A percentile compares a stretch with the other conserved stretches of the same genome.
Conservation (phyloP, 176 grass and related monocot genomes). For the Avena eriantha region DNA sequence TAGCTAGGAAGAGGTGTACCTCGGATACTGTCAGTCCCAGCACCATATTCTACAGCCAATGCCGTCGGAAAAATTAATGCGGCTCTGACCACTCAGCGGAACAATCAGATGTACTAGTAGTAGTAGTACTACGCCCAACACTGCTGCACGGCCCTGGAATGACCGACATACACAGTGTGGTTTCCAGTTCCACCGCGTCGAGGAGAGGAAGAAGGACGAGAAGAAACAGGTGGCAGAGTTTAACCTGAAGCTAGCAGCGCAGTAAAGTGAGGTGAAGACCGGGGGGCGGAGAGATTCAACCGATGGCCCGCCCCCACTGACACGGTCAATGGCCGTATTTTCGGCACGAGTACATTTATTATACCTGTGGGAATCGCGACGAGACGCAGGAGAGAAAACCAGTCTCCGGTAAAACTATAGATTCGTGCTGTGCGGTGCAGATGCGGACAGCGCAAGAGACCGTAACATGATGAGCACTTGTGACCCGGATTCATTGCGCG, state of each 20-base stretch:
- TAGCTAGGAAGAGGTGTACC: neutral
- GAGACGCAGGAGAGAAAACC: neutral
- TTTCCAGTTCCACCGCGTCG: neutral
- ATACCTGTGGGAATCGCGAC: neutral
- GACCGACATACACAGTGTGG: slow-evolving; percentile 3
- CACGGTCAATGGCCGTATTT: slow-evolving; percentile 42
- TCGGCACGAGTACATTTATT: slow-evolving; percentile 31
- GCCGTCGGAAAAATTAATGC: neutral
- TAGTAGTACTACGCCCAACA: neutral
- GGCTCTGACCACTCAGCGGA: slow-evolving; percentile 9
- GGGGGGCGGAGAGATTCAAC: neutral
- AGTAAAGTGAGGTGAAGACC: slow-evolving; percentile 16
- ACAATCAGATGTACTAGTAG: neutral
- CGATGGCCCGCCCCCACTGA: slow-evolving; percentile 25
- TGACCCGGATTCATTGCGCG: slow-evolving; percentile 49
- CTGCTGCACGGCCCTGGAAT: neutral
- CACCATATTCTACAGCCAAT: slow-evolving; percentile 18
- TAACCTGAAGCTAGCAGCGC: slow-evolving; percentile 7
- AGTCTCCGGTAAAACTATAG: neutral
- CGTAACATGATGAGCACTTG: slow-evolving; percentile 13
- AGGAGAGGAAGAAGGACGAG: slow-evolving; percentile 13
- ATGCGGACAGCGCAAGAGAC: slow-evolving; percentile 33
- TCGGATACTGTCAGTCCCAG: slow-evolving; percentile 42
- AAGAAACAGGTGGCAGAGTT: slow-evolving; percentile 28
- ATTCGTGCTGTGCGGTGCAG: neutral